These are phyloP conservation scores for Inga laurina DNA, from an alignment of 306 rosid genomes.

Conservation along the genomic window DNA sequence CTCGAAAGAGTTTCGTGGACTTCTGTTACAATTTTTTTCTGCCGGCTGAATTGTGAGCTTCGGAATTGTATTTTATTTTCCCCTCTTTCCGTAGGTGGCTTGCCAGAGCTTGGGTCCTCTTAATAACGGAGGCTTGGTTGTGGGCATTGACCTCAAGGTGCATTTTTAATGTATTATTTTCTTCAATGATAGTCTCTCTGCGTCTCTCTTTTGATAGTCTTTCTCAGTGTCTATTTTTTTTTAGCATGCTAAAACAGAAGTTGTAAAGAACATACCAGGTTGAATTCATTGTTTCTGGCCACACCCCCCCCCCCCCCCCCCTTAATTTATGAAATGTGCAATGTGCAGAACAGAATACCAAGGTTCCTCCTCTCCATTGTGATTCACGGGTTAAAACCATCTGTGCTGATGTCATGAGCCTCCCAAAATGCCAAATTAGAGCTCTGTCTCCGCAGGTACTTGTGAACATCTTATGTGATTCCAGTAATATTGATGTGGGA, in stretches of 20 bases:
- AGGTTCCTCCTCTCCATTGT: constrained; percentile 74
- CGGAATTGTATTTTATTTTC: not conserved
- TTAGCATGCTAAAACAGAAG: not conserved
- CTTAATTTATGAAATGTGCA: constrained; percentile 27
- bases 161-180: not conserved
- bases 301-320: not conserved
- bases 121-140: constrained; percentile 61
- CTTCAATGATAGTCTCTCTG: not conserved
- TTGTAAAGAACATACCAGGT: no score
- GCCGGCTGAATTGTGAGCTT: not conserved
- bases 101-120: constrained; percentile 88
- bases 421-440: constrained; percentile 49
- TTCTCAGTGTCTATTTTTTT: no score
- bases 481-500: not conserved
- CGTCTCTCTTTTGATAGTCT: not conserved
- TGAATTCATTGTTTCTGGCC: not conserved
- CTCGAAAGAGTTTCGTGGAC: not conserved
- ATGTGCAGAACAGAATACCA: constrained; percentile 82
- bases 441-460: constrained; percentile 72
- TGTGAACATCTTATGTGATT: no score
- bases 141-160: constrained; percentile 87
- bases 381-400: constrained; percentile 78
- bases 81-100: constrained; percentile 54
- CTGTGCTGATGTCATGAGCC: constrained; percentile 74
- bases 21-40: not conserved